These are phyloP conservation scores for Crithidia expoeki DNA, from an alignment of 208 protist species.

Conservation along the genomic window DNA sequence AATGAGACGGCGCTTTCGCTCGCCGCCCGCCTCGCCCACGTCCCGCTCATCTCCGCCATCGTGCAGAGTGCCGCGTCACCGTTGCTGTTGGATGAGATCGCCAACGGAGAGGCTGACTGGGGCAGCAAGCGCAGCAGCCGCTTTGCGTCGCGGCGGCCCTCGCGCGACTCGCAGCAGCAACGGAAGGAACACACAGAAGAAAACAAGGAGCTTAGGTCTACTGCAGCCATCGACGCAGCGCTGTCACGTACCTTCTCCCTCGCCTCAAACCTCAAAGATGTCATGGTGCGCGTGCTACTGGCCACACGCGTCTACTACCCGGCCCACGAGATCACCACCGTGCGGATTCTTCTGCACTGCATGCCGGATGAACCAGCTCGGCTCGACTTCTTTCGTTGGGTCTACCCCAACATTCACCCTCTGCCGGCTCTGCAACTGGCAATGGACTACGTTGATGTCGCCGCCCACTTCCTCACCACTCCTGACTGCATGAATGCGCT, in stretches of 20 bases:
- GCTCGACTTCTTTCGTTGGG: constrained; percentile 56
- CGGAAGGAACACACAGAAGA: background rate
- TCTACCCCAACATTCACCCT: constrained; percentile 81
- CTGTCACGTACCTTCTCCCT: constrained; percentile 18
- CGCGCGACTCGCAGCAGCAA: background rate
- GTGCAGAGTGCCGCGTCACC: constrained; percentile 25
- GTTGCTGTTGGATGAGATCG: background rate
- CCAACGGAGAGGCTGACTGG: constrained; percentile 1
- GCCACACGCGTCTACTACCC: constrained; percentile 74
- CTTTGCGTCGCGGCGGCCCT: background rate
- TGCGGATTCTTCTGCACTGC: constrained; percentile 54
- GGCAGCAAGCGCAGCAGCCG: constrained; percentile 7
- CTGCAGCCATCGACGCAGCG: background rate
- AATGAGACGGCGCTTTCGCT: constrained; percentile 67
- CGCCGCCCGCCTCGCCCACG: constrained; percentile 60
- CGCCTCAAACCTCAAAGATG: constrained; percentile 25
- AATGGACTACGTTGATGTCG: constrained; percentile 53
- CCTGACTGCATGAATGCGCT: constrained; percentile 73
- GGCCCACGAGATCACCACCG: constrained; percentile 53
- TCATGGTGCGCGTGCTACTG: constrained; percentile 47
- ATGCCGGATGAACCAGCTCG: constrained; percentile 41
- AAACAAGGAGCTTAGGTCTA: background rate
- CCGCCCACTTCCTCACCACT: constrained; percentile 45
- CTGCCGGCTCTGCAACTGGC: constrained; percentile 68
- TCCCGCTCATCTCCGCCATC: constrained; percentile 44